phyloP scores from a whole-genome alignment of 176 grass and related monocot species.

The Oryza australiensis region DNA sequence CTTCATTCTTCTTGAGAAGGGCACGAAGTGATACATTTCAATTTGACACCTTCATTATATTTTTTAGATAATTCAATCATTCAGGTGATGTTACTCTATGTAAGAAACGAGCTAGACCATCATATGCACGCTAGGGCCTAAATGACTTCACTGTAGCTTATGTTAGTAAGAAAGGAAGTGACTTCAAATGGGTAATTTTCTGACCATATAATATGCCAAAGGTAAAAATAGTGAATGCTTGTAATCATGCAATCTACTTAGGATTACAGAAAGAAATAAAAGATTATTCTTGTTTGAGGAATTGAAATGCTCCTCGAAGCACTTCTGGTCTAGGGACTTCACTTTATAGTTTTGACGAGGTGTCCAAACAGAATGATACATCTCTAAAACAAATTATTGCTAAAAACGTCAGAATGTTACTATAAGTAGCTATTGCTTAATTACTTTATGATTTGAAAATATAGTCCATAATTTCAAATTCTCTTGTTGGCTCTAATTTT shows the following conservation, averaged over 20 bases:
- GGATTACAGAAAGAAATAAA: slow-evolving; percentile 9
- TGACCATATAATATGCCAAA: too few species aligned
- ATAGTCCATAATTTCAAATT: not conserved
- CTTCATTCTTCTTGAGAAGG: slow-evolving; percentile 28
- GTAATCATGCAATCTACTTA: slow-evolving; percentile 3
- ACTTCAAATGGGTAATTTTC: too few species aligned
- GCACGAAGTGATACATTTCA: slow-evolving; percentile 18
- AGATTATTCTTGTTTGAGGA: not conserved
- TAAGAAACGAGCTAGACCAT: slow-evolving; percentile 12
- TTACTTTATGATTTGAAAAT: slow-evolving; percentile 13
- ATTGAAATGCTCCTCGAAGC: not conserved
- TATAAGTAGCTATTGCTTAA: slow-evolving; percentile 1
- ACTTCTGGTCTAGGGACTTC: slow-evolving; percentile 16
- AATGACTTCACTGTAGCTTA: slow-evolving; percentile 14
- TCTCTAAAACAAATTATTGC: not conserved
- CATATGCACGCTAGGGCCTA: not conserved
- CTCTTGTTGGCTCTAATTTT: not conserved
- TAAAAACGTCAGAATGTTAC: not conserved
- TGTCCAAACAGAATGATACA: not conserved
- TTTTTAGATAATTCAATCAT: not conserved
- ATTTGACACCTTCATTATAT: slow-evolving; percentile 12
- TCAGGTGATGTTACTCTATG: not conserved
- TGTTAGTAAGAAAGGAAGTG: slow-evolving; percentile 16
- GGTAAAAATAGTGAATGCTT: not conserved
- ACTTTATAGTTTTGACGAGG: not conserved